phyloP scores from a whole-genome alignment of 306 rosid species.

The Quillaja saponaria region DNA sequence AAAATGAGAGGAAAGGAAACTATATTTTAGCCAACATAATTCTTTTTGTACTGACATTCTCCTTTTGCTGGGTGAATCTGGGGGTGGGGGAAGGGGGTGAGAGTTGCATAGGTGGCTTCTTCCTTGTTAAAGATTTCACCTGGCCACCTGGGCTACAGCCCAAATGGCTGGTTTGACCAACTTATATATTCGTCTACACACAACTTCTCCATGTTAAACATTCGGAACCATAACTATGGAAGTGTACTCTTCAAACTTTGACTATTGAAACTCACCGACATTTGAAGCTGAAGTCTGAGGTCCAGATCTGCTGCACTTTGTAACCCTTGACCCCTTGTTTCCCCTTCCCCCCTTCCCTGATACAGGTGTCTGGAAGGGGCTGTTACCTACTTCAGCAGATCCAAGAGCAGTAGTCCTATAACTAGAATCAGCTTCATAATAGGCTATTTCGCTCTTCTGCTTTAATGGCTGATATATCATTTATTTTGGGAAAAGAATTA shows the following conservation, averaged over 20 bases:
- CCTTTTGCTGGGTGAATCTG: neutral
- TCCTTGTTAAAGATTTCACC: too few relatives aligned
- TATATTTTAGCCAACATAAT: neutral
- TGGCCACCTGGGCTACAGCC: too few relatives aligned
- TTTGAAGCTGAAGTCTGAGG: constrained; percentile 72
- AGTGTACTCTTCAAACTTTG: constrained; percentile 26
- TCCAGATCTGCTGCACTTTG: constrained; percentile 72
- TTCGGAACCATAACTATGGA: neutral
- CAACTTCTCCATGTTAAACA: neutral
- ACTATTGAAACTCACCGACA: constrained; percentile 53
- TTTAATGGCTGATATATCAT: constrained; percentile 58
- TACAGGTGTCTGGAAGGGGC: constrained; percentile 66
- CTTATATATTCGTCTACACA: neutral
- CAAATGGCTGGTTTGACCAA: neutral
- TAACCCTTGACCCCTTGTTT: constrained; percentile 68
- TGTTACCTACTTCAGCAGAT: constrained; percentile 49
- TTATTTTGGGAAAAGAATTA: constrained; percentile 20
- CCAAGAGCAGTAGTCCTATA: constrained; percentile 56
- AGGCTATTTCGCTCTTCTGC: constrained; percentile 65
- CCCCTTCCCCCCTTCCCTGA: constrained; percentile 69
- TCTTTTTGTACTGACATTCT: too few relatives aligned
- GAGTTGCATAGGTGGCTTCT: too few relatives aligned
- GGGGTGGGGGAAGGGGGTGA: too few relatives aligned
- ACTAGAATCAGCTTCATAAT: constrained; percentile 65
- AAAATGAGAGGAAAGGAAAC: constrained; percentile 15